Percentiles rank a stretch among this genome's conserved stretches.
phyloP scores from a whole-genome alignment of 2,329 filamentous ascomycete species.

The Esteya vermicola region DNA sequence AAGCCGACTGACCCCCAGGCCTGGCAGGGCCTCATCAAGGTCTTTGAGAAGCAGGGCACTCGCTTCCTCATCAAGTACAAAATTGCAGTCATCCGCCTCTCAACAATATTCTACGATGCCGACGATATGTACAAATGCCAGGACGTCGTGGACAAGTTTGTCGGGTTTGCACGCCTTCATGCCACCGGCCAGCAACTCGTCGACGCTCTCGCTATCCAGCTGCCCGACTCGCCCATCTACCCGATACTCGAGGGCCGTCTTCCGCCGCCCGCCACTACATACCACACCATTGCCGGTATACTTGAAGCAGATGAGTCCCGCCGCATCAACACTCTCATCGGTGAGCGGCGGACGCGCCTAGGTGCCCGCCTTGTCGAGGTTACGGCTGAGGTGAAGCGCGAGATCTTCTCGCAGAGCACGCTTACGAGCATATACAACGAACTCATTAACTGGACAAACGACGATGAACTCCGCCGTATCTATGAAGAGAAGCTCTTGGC shows the following conservation, averaged over 20 bases:
- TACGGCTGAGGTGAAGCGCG: constrained; percentile 72
- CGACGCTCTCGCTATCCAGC: constrained; percentile 57
- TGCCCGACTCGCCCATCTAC: constrained; percentile 74
- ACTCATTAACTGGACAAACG: constrained; percentile 77
- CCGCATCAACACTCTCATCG: constrained; percentile 79
- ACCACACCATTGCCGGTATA: constrained; percentile 69
- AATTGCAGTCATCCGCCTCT: constrained; percentile 56
- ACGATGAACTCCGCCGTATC: constrained; percentile 69
- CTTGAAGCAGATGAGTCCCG: constrained; percentile 78
- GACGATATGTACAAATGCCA: constrained; percentile 51
- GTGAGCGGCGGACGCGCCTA: constrained; percentile 72
- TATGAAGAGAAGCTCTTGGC: constrained; percentile 86
- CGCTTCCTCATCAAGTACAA: constrained; percentile 62
- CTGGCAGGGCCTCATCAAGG: constrained; percentile 77
- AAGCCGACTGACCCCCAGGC: constrained; percentile 68
- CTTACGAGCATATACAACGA: constrained; percentile 71
- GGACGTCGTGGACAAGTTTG: constrained; percentile 64
- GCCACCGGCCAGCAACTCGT: constrained; percentile 63
- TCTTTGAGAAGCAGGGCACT: constrained; percentile 66
- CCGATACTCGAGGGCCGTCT: constrained; percentile 70
- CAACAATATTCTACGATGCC: constrained; percentile 55
- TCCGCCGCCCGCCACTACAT: constrained; percentile 65
- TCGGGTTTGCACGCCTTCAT: constrained; percentile 56
- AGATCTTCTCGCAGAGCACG: constrained; percentile 62
- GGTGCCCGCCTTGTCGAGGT: constrained; percentile 76